Base-by-base conservation (phyloP, 257 asterid species). In the Rubia yunnanensis region DNA sequence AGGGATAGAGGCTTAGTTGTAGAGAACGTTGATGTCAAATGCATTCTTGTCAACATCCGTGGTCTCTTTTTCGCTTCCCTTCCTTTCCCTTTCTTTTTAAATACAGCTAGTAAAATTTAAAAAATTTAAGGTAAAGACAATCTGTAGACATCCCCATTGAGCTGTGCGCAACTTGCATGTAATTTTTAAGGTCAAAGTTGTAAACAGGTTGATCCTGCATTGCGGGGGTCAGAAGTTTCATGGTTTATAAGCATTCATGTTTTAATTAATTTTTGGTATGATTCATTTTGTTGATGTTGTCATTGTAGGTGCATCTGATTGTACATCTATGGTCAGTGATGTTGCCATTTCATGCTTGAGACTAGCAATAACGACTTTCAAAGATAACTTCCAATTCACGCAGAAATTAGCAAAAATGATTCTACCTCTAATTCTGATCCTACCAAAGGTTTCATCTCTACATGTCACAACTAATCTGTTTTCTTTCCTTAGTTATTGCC, bases 401-500 rank as follows among this genome's bases (percentile, higher is more conserved):
- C 61, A 64, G 31, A 72, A 58, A 31, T 78, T 82, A 55, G 96
- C 96, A 38, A 74, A 81, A 28, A 34, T 71, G 70, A 71, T 88
- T 71, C 88, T 94, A 64, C 97, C 99, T 48, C 73, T 94, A 69
- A 71, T 94, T 57, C 67, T 86, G 52, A 68, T 94, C 71, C 81
- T 70, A 35, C 95, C 85, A 0, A 88, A 94, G 99, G 99, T 94
- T 74, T 70, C 38, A 57, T 72, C 10, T 52, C 56, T 61, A 39
- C 50, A 57, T 2, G 22, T 46, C n/a, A 50, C 53, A 26, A 27
- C 30, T 39, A 18, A 55, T 7, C 26, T 74, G 46, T 60, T 64
- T 23, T 27, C 50, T 10, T 54, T 52, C 14, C 66, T 31, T n/a
- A 30, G 30, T 55, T 74, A 61, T 63, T 27, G 50, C 75, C 32